Conservation (phyloP, 202 grass and related monocot species). For the Panicum hallii region DNA sequence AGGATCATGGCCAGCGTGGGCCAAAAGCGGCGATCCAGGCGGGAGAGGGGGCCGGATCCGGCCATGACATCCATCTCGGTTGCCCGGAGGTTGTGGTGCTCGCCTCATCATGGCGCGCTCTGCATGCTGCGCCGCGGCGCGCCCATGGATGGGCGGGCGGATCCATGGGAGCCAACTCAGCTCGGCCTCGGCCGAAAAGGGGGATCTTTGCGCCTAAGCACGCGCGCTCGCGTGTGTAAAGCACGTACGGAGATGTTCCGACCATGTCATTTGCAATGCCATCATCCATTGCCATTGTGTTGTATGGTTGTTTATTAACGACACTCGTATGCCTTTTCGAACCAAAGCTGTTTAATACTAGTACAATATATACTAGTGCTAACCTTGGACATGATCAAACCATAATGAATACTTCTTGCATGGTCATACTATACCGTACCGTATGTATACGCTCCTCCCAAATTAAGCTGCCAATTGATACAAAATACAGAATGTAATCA, state of each 20-base stretch:
- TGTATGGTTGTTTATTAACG: too few species aligned
- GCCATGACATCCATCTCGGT: not conserved
- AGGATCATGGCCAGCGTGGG: slow-evolving; percentile 7
- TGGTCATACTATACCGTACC: too few species aligned
- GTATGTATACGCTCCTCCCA: too few species aligned
- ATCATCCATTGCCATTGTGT: too few species aligned
- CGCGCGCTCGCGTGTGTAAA: slow-evolving; percentile 36
- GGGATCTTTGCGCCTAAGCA: slow-evolving; percentile 19
- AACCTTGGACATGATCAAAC: too few species aligned
- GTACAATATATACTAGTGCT: too few species aligned
- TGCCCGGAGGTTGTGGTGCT: slow-evolving; percentile 49
- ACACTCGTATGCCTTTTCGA: too few species aligned
- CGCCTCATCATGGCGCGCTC: slow-evolving; percentile 40
- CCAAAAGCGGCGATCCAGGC: not conserved
- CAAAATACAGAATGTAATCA: too few species aligned
- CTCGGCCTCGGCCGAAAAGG: not conserved
- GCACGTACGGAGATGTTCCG: slow-evolving; percentile 19
- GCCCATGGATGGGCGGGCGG: not conserved
- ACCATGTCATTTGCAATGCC: not conserved
- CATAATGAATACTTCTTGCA: too few species aligned
- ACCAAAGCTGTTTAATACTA: too few species aligned
- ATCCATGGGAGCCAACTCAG: slow-evolving; percentile 28
- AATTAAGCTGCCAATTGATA: too few species aligned
- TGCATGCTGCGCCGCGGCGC: not conserved
- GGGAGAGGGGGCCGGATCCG: too few species aligned